Evolutionary conservation across 495 filamentous ascomycete species (phyloP).

Genomic region (Amniculicola lignicola): DNA sequence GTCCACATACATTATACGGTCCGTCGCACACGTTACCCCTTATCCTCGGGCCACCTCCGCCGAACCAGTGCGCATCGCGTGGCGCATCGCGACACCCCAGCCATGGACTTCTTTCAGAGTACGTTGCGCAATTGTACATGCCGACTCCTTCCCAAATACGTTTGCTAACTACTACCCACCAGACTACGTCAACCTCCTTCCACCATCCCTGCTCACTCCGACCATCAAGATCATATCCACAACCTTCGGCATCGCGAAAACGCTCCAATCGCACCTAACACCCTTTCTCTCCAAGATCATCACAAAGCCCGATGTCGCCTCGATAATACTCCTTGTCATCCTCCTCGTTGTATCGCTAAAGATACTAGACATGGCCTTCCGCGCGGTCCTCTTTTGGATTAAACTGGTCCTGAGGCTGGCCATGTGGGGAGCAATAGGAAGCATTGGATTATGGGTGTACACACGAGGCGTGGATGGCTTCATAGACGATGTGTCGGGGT

Average conservation of each 20-base stretch:
- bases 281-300: conserved; percentile 51
- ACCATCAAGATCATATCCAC: conserved; percentile 15
- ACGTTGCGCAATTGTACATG: background rate
- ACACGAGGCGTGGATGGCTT: conserved; percentile 61
- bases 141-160: background rate
- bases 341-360: conserved; percentile 61
- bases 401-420: conserved; percentile 54
- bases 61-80: no score
- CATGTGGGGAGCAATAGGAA: conserved; percentile 57
- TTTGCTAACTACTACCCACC: background rate
- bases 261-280: conserved; percentile 36
- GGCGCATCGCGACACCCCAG: background rate
- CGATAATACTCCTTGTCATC: conserved; percentile 55
- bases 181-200: conserved; percentile 19
- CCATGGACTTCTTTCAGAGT: conserved; percentile 26
- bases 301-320: conserved; percentile 57
- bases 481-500: conserved; percentile 55
- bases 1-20: no score
- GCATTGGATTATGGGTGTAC: conserved; percentile 55
- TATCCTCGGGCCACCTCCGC: no score
- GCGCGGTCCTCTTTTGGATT: conserved; percentile 73
- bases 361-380: conserved; percentile 62
- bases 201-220: conserved; percentile 11
- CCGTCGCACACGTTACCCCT: no score
- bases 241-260: conserved; percentile 1